Base-by-base conservation (phyloP, 345 rosid species). In the Turnera subulata region DNA sequence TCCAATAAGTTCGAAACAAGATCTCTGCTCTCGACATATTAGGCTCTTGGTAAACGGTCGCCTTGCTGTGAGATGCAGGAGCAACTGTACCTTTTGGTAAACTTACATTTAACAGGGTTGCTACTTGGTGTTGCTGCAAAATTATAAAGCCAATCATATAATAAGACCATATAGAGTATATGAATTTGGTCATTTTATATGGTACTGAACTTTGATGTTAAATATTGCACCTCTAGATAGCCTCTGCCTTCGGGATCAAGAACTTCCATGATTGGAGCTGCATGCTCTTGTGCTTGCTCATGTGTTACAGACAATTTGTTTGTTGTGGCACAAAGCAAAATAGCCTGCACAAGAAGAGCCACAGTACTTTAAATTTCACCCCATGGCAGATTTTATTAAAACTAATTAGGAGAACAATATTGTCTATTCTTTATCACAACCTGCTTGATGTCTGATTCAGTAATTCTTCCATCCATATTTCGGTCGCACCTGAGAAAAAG, bases 401-500 rank as follows among this genome's bases (percentile, higher is more conserved):
- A 29, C 4, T 3, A 4, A 29, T 8, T 29, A 29, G 8, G 8
- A 29, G 5, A 22, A 25, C 1, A 3, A 6, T 25, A 12, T 29
- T 33, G 11, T 7, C 32, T 25, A 25, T 18, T 46, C 18, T 26
- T 13, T n/a, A 5, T 12, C 18, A 25, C 18, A 11, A 77, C 79
- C 80, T 79, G 77, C 38, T 68, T 79, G 0, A 82, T 15, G 42
- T 82, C 82, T 42, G 42, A 26, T 22, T 56, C 37, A 4, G 47
- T 29, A 11, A 82, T 54, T 64, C 64, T 63, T 66, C 84, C 87
- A 53, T 82, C 82, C 80, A 67, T 60, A 11, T 82, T 67, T 42
- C 51, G 60, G 22, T 82, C 82, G 46, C 76, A 77, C 37, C 84
- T 82, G 78, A 48, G 48, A 37, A 24, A 37, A 22, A 33, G 12